A percentile compares a stretch with the other conserved stretches of the same genome.
Conservation (phyloP, 1,284 basidiomycete species). For the Naganishia cerealis region DNA sequence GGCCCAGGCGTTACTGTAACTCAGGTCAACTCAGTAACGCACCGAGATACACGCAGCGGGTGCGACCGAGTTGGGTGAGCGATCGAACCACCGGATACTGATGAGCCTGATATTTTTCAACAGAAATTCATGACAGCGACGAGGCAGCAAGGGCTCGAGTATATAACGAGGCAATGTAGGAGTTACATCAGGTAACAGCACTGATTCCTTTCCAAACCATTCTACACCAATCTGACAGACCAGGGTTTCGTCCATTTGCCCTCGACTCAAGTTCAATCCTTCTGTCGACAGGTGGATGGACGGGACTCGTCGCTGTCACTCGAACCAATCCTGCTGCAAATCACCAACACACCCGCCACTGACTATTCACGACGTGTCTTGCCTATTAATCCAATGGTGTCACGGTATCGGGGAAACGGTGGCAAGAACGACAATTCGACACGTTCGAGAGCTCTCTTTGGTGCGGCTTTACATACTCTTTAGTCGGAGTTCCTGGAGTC, state of each 20-base stretch:
- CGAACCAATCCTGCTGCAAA: neutral
- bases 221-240: neutral
- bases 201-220: neutral
- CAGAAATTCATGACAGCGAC: neutral
- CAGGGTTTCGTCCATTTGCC: neutral
- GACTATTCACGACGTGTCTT: slow-evolving; percentile 35
- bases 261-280: slow-evolving; percentile 11
- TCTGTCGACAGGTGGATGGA: slow-evolving; percentile 20
- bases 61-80: neutral
- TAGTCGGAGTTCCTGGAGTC: slow-evolving; percentile 31
- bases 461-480: slow-evolving; percentile 29
- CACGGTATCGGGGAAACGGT: slow-evolving; percentile 35
- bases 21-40: neutral
- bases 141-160: neutral
- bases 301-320: neutral
- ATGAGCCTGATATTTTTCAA: slow-evolving; percentile 26
- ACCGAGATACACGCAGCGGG: neutral
- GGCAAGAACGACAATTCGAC: slow-evolving; percentile 27
- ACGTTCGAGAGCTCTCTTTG: slow-evolving; percentile 26
- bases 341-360: slow-evolving; percentile 27
- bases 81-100: neutral
- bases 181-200: too few species aligned
- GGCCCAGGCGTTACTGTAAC: neutral
- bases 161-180: slow-evolving; percentile 6
- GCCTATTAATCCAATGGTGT: slow-evolving; percentile 29